Evolutionary conservation across 257 asterid genomes (phyloP).

Genomic region (Forsythia viridissima): DNA sequence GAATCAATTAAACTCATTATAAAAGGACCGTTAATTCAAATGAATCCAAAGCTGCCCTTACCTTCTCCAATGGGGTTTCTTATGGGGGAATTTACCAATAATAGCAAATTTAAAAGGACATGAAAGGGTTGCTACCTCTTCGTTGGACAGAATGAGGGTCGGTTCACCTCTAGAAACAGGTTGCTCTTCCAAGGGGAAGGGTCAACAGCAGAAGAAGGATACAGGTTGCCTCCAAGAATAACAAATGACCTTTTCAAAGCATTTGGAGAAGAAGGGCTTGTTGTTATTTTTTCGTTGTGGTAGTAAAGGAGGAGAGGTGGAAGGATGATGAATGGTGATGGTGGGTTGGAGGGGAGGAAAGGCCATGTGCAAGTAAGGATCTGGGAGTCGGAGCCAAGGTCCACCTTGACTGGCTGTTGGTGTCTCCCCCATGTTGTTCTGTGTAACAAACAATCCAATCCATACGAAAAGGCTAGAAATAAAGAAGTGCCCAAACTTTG

Average conservation of each 20-base stretch:
- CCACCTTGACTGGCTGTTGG: neutral
- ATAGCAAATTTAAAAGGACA: neutral
- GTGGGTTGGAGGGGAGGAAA: neutral
- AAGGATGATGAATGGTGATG: neutral
- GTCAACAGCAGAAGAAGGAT: neutral
- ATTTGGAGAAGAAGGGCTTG: neutral
- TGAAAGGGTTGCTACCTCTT: neutral
- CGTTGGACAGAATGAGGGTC: neutral
- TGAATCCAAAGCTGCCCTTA: neutral
- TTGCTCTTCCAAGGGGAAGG: neutral
- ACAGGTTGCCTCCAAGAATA: neutral
- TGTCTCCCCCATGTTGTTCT: neutral
- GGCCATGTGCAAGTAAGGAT: neutral
- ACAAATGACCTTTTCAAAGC: neutral
- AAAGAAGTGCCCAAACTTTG: too few relatives aligned
- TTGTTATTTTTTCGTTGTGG: neutral
- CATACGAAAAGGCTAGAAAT: too few relatives aligned
- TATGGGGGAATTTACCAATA: neutral
- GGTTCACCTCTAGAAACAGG: neutral
- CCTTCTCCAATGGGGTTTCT: neutral
- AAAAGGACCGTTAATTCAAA: neutral
- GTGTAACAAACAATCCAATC: too few relatives aligned
- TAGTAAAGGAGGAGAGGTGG: neutral
- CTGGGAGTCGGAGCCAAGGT: neutral
- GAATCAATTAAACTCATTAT: neutral